Percentiles rank a stretch among this genome's conserved stretches.
These are phyloP conservation scores for Lachnellula subtilissima DNA, from an alignment of 2,329 filamentous ascomycete species.

Conservation along the genomic window DNA sequence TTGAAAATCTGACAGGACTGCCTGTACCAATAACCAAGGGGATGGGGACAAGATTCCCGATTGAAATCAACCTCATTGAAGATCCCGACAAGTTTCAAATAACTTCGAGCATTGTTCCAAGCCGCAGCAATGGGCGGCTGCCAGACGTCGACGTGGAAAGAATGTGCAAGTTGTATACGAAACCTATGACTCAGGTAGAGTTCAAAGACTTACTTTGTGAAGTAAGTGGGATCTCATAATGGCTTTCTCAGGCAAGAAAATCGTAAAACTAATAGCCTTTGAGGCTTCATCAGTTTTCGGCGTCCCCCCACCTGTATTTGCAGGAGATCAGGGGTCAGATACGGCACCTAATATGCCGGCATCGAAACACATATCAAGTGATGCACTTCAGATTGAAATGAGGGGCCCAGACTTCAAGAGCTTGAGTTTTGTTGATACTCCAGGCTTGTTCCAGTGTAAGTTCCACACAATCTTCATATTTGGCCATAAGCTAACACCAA, in stretches of 20 bases:
- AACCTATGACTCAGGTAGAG: slow-evolving; percentile 1
- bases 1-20: slow-evolving; percentile 6
- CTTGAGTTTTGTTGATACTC: slow-evolving; percentile 5
- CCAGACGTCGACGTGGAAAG: background rate
- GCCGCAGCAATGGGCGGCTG: background rate
- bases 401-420: slow-evolving; percentile 4
- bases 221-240: background rate
- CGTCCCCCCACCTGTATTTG: slow-evolving; percentile 1
- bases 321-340: background rate
- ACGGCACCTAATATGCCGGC: background rate
- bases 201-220: slow-evolving; percentile 5
- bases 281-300: slow-evolving; percentile 2
- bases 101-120: slow-evolving; percentile 1
- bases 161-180: background rate
- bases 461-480: background rate
- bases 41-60: slow-evolving; percentile 3
- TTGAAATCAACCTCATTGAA: slow-evolving; percentile 7
- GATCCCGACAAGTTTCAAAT: slow-evolving; percentile 3
- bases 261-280: background rate
- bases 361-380: slow-evolving; percentile 1
- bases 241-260: background rate
- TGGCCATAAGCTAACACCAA: background rate
- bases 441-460: slow-evolving; percentile 2
- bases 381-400: slow-evolving; percentile 4
- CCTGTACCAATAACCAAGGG: slow-evolving; percentile 4